Evolutionary conservation across 176 grass and related monocot species (phyloP).

Genomic region (Phragmites australis): DNA sequence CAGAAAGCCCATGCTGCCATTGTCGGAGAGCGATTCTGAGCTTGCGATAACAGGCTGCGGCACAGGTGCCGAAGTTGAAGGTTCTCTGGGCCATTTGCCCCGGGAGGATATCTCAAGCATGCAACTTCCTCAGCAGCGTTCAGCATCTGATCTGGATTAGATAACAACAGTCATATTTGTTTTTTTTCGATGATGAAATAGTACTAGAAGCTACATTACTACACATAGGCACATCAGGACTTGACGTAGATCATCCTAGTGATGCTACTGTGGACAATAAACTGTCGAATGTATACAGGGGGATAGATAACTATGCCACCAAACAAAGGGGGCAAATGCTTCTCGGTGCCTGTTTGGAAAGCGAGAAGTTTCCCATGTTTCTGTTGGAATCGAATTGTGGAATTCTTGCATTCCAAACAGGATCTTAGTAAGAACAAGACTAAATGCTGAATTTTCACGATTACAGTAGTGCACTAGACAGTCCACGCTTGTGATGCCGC

Average conservation of each 20-base stretch:
- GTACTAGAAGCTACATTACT: slow-evolving; percentile 3
- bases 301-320: not conserved
- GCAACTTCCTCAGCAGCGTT: slow-evolving; percentile 70
- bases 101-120: slow-evolving; percentile 94
- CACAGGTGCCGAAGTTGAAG: slow-evolving; percentile 15
- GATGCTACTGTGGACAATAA: slow-evolving; percentile 19
- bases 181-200: slow-evolving; percentile 8
- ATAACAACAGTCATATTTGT: not conserved
- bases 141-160: slow-evolving; percentile 58
- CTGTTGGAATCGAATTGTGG: not conserved
- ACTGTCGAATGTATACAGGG: slow-evolving; percentile 11
- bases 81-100: slow-evolving; percentile 64
- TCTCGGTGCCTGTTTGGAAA: not conserved
- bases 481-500: not conserved
- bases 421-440: not conserved
- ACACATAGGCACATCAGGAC: slow-evolving; percentile 6
- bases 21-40: slow-evolving; percentile 51
- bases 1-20: slow-evolving; percentile 60
- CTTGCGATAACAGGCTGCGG: not conserved
- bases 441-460: not conserved
- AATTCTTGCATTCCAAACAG: not conserved
- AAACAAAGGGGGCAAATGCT: not conserved
- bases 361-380: not conserved
- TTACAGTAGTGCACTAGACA: not conserved
- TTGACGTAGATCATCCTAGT: slow-evolving; percentile 20